Base-by-base conservation (phyloP, 2,329 filamentous ascomycete species). In the Scortechinia acanthostroma region DNA sequence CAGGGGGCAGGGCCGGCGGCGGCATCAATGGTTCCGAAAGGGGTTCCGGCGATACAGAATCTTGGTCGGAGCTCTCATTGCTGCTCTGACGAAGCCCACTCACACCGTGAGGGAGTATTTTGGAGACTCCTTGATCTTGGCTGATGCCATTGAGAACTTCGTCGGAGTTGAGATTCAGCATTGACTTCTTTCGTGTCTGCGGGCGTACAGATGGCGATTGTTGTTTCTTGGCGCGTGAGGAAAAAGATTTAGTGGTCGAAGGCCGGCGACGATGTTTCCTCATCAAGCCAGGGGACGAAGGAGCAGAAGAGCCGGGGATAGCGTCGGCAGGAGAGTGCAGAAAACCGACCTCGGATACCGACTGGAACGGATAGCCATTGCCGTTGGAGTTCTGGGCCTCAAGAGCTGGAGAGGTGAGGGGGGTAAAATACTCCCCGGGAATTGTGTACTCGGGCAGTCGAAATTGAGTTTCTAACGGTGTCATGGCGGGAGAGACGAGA, bases 21-120 rank as follows among this genome's bases (percentile, higher is more conserved):
- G 68, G 66, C 69, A 73, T 73, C 50, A 70, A 55, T 2, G 68
- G 62, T 48, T 73, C 69, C 14, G 68, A 70, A n/a, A 71, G 55
- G 22, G 69, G 60, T 47, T 73, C 69, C 1, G 69, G 69, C 6
- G 69, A 73, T 13, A 73, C 63, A 2, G 69, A 73, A 51, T 69
- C 66, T 43, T 67, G 64, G 4, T 62, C 65, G 2, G 66, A 69
- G 44, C 64, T 65, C 25, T 58, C 55, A 42, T 71, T 67, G 47
- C 61, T 67, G 47, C 64, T 67, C 37, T 51, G 4, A 42, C 47
- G 43, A 43, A 45, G 43, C 43, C 49, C 44, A 45, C 54, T 46
- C 55, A 55, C 22, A 43, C 53, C 35, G 20, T 40, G 14, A 19
- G 10, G 10, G 50, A 60, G 48, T n/a, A 46, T 48, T 22, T 49